Percentiles rank a stretch among this genome's conserved stretches.
Evolutionary conservation across 139 green algal genomes (phyloP).

Genomic region (Chlamydomonas schloesseri): DNA sequence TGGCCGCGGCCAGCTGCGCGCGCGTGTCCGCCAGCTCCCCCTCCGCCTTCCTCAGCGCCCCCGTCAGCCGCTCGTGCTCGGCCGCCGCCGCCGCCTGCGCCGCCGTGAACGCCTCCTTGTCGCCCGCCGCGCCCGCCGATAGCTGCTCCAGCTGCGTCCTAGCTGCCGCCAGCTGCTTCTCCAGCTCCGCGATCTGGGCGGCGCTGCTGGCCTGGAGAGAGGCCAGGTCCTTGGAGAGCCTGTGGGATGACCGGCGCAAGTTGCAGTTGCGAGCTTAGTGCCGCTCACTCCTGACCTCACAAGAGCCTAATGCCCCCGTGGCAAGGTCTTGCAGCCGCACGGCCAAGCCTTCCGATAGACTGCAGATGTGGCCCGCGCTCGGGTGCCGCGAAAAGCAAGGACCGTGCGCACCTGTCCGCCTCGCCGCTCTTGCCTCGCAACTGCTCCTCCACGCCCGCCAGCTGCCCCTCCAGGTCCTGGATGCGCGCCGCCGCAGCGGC

Average conservation of each 20-base stretch:
- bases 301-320: too few species aligned
- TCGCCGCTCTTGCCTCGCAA: neutral
- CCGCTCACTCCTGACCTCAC: too few species aligned
- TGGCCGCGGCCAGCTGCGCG: neutral
- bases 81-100: constrained; percentile 17
- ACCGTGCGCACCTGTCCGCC: neutral
- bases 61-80: constrained; percentile 24
- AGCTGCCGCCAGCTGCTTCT: constrained; percentile 29
- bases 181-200: constrained; percentile 8
- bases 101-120: constrained; percentile 32
- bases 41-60: constrained; percentile 2
- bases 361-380: too few species aligned
- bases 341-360: too few species aligned
- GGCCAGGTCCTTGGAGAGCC: constrained; percentile 34
- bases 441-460: constrained; percentile 22
- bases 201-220: constrained; percentile 3
- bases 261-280: too few species aligned
- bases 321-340: too few species aligned
- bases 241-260: constrained; percentile 1
- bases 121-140: neutral
- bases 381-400: too few species aligned
- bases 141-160: constrained; percentile 23
- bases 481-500: constrained; percentile 19
- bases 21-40: constrained; percentile 1
- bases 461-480: neutral